Conservation (phyloP, 805 yeast genomes). For the Starmerella cellae region DNA sequence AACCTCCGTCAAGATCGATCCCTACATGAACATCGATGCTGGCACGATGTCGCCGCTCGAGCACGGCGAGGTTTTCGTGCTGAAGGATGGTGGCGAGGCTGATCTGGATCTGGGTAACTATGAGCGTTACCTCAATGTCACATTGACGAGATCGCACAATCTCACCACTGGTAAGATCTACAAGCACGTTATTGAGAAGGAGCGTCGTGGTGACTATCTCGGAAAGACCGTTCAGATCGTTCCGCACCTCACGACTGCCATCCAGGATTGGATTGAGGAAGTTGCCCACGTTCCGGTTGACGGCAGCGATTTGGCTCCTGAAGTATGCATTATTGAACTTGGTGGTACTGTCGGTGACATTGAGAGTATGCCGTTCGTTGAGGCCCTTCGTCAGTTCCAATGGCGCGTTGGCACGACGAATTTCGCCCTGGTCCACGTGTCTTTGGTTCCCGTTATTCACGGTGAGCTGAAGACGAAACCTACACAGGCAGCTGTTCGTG, state of each 20-base stretch:
- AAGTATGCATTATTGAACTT: slow-evolving; percentile 88
- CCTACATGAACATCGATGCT: slow-evolving; percentile 98
- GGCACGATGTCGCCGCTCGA: slow-evolving; percentile 99
- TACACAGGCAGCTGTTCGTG: slow-evolving; percentile 97
- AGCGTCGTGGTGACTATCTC: slow-evolving; percentile 90
- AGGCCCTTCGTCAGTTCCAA: slow-evolving; percentile 97
- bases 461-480: slow-evolving; percentile 99
- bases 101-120: slow-evolving; percentile 96
- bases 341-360: slow-evolving; percentile 99
- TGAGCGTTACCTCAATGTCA: slow-evolving; percentile 89
- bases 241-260: slow-evolving; percentile 93
- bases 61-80: slow-evolving; percentile 96
- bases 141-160: slow-evolving; percentile 86
- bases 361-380: slow-evolving; percentile 97
- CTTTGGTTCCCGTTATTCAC: slow-evolving; percentile 92
- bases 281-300: slow-evolving; percentile 90
- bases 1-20: slow-evolving; percentile 95
- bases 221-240: slow-evolving; percentile 99
- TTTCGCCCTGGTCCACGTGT: slow-evolving; percentile 91
- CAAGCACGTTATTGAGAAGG: slow-evolving; percentile 83
- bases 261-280: slow-evolving; percentile 96
- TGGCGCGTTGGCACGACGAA: slow-evolving; percentile 89
- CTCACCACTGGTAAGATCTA: slow-evolving; percentile 97
- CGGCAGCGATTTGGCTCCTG: slow-evolving; percentile 74
- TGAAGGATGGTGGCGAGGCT: slow-evolving; percentile 98